A percentile compares a stretch with the other conserved stretches of the same genome.
phyloP scores from a whole-genome alignment of 805 yeast species.

The Teunomyces kruisii region DNA sequence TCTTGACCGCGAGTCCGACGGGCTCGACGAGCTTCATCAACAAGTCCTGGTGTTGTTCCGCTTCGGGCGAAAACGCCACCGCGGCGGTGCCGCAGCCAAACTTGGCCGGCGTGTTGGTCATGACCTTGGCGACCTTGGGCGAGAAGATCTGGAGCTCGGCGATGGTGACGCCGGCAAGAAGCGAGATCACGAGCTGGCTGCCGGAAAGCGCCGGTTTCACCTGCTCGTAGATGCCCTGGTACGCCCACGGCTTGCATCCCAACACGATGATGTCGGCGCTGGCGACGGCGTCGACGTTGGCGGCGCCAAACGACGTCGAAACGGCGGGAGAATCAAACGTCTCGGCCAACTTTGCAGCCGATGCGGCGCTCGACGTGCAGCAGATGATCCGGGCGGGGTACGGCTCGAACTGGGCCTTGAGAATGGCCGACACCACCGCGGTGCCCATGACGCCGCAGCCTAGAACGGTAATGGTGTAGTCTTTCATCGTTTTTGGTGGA shows the following conservation, averaged over 20 bases:
- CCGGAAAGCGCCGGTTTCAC: slow-evolving; percentile 48
- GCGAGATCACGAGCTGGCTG: slow-evolving; percentile 65
- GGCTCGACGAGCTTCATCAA: slow-evolving; percentile 57
- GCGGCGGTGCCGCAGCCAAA: slow-evolving; percentile 94
- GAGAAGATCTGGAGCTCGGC: slow-evolving; percentile 58
- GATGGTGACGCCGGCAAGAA: slow-evolving; percentile 92
- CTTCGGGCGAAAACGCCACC: slow-evolving; percentile 65
- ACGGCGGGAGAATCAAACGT: slow-evolving; percentile 45
- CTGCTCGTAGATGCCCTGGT: slow-evolving; percentile 55
- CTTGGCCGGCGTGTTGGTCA: slow-evolving; percentile 97
- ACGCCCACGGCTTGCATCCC: slow-evolving; percentile 88
- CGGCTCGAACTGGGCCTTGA: slow-evolving; percentile 48
- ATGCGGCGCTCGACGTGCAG: slow-evolving; percentile 61
- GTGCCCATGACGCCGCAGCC: slow-evolving; percentile 98
- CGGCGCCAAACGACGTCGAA: slow-evolving; percentile 43
- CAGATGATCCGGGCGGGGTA: slow-evolving; percentile 74
- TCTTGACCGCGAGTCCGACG: slow-evolving; percentile 63
- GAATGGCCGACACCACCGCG: slow-evolving; percentile 80
- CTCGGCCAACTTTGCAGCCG: slow-evolving; percentile 44
- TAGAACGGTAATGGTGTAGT: slow-evolving; percentile 68
- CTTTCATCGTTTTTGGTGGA: no score
- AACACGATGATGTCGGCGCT: slow-evolving; percentile 70
- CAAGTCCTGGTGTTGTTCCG: slow-evolving; percentile 44
- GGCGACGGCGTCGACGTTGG: slow-evolving; percentile 58
- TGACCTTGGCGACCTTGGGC: slow-evolving; percentile 76